Evolutionary conservation across 306 rosid genomes (phyloP).

Genomic region (Trifolium subterraneum): DNA sequence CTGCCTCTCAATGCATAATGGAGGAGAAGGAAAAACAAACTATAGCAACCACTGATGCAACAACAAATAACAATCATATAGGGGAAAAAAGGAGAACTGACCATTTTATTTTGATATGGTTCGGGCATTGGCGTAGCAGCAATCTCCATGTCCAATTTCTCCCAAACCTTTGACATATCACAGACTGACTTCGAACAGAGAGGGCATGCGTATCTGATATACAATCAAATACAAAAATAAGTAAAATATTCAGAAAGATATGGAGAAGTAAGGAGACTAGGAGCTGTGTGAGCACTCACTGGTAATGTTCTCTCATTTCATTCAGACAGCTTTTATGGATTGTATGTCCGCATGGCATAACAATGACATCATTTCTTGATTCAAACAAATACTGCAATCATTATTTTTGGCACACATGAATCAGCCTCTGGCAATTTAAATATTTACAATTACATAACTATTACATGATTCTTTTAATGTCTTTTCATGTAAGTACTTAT

Average conservation of each 20-base stretch:
- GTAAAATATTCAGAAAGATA: background rate
- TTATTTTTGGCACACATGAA: constrained; percentile 3
- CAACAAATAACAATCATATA: background rate
- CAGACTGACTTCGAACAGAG: constrained; percentile 85
- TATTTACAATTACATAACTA: background rate
- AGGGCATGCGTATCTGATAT: constrained; percentile 76
- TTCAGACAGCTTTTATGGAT: constrained; percentile 75
- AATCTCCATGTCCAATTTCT: constrained; percentile 74
- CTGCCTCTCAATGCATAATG: background rate
- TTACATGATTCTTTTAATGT: background rate
- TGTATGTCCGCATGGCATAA: constrained; percentile 90
- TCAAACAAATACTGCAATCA: constrained; percentile 79
- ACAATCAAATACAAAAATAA: background rate
- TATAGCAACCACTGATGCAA: too few species aligned
- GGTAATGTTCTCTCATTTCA: constrained; percentile 85
- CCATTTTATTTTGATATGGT: constrained; percentile 66
- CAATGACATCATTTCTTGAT: constrained; percentile 64
- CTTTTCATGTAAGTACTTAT: background rate
- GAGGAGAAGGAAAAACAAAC: too few species aligned
- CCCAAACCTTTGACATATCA: constrained; percentile 95
- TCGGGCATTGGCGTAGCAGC: constrained; percentile 82
- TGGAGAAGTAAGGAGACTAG: background rate
- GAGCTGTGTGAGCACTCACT: constrained; percentile 54
- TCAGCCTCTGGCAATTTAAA: constrained; percentile 34
- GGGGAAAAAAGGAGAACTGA: constrained; percentile 29